A percentile compares a stretch with the other conserved stretches of the same genome.
phyloP scores from a whole-genome alignment of 1,284 basidiomycete genomes.

The Agaricales sp. region DNA sequence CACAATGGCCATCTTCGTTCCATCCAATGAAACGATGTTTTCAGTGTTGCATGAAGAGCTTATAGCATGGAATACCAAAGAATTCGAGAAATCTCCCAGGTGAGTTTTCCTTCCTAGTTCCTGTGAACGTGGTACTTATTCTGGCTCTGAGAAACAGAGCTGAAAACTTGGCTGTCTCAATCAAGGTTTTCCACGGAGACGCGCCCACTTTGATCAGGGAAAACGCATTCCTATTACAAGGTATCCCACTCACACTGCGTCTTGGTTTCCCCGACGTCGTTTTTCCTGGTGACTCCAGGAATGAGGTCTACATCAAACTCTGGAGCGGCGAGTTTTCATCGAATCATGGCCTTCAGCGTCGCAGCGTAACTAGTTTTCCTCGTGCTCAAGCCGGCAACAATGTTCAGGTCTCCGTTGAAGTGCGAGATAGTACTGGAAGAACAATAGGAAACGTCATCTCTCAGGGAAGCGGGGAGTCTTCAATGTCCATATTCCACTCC shows the following conservation, averaged over 20 bases:
- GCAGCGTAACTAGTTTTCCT: conserved; percentile 54
- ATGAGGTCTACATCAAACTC: conserved; percentile 91
- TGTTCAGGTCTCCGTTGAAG: conserved; percentile 86
- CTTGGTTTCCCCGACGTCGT: conserved; percentile 98
- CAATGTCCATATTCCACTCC: conserved; percentile 76
- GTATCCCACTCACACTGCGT: conserved; percentile 73
- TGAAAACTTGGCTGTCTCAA: conserved; percentile 79
- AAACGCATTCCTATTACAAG: conserved; percentile 81
- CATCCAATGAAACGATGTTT: conserved; percentile 78
- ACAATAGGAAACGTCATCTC: conserved; percentile 69
- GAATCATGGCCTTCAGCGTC: conserved; percentile 36
- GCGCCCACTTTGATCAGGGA: conserved; percentile 68
- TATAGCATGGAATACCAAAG: conserved; percentile 69
- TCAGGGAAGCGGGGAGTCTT: conserved; percentile 79
- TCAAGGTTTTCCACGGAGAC: conserved; percentile 85
- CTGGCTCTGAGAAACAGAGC: conserved; percentile 39
- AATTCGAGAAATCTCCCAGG: conserved; percentile 81
- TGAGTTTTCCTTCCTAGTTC: conserved; percentile 22
- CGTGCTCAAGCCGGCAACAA: conserved; percentile 57
- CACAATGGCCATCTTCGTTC: conserved; percentile 84
- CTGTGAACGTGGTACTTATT: conserved; percentile 7
- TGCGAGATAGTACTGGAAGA: conserved; percentile 71
- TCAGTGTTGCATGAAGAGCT: conserved; percentile 95
- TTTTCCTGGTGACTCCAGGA: conserved; percentile 86
- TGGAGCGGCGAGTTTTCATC: conserved; percentile 82